phyloP scores from a whole-genome alignment of 495 filamentous ascomycete genomes.

The Penicillium desertorum region DNA sequence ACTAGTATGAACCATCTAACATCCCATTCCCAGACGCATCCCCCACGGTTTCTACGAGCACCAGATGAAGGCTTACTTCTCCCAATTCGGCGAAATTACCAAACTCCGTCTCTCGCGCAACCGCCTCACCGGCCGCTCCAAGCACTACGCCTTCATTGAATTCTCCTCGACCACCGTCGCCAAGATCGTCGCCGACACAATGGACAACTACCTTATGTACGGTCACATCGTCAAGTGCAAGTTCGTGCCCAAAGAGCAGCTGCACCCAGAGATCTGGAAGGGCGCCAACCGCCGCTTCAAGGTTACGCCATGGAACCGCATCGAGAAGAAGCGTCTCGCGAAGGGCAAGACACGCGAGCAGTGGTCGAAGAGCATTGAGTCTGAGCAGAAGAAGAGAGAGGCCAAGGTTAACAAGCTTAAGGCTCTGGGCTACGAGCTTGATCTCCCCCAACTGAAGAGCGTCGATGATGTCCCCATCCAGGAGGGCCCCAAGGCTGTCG shows the following conservation, averaged over 20 bases:
- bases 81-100: conserved; percentile 87
- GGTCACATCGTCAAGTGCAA: conserved; percentile 88
- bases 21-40: conserved; percentile 55
- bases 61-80: conserved; percentile 90
- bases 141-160: conserved; percentile 92
- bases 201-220: conserved; percentile 97
- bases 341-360: conserved; percentile 65
- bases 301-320: conserved; percentile 76
- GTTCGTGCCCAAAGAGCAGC: conserved; percentile 67
- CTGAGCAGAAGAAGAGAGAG: conserved; percentile 66
- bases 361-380: conserved; percentile 71
- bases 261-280: conserved; percentile 80
- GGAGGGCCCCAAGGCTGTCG: conserved; percentile 33
- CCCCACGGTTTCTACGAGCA: conserved; percentile 96
- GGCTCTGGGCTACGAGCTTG: conserved; percentile 81
- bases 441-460: conserved; percentile 68
- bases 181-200: conserved; percentile 85
- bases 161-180: conserved; percentile 77
- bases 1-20: conserved; percentile 20
- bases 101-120: conserved; percentile 86
- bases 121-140: conserved; percentile 78
- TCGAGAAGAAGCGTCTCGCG: conserved; percentile 71
- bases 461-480: conserved; percentile 57
- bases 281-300: conserved; percentile 89
- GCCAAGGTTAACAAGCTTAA: conserved; percentile 71